phyloP scores from a whole-genome alignment of 2,329 filamentous ascomycete genomes.

The Botrytis paeoniae region DNA sequence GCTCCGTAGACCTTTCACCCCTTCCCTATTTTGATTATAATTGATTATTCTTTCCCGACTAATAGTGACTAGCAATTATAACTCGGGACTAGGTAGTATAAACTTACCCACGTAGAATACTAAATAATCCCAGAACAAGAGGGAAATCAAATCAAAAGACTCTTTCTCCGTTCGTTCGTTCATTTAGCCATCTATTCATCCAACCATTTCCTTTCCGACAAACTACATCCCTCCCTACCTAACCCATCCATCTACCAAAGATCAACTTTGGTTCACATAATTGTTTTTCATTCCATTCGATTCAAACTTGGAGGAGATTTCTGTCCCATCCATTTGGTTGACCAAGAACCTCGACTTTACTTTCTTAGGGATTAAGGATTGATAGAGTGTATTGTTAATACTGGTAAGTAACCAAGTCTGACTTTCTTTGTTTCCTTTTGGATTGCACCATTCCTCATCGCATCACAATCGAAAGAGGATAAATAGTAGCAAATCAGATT shows the following conservation, averaged over 20 bases:
- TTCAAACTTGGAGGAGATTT: not conserved
- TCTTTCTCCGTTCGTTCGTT: constrained; percentile 5
- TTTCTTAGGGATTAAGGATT: not conserved
- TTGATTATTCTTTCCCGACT: constrained; percentile 10
- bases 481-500: no score
- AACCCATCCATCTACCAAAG: not conserved
- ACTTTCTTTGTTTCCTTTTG: not conserved
- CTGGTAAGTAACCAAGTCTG: not conserved
- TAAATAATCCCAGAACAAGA: constrained; percentile 10
- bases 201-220: constrained; percentile 13
- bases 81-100: not conserved
- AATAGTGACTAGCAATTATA: not conserved
- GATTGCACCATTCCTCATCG: not conserved
- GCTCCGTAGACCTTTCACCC: not conserved
- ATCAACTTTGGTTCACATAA: not conserved
- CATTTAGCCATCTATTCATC: constrained; percentile 2
- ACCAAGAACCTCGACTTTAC: not conserved
- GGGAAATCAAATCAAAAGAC: not conserved
- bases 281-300: not conserved
- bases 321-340: not conserved
- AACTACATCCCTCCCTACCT: not conserved
- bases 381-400: not conserved
- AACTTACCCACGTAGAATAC: not conserved
- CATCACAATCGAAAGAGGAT: not conserved
- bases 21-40: constrained; percentile 7